These are phyloP conservation scores for Cyphellophora attinorum DNA, from an alignment of 2,329 filamentous ascomycete genomes.

Conservation along the genomic window DNA sequence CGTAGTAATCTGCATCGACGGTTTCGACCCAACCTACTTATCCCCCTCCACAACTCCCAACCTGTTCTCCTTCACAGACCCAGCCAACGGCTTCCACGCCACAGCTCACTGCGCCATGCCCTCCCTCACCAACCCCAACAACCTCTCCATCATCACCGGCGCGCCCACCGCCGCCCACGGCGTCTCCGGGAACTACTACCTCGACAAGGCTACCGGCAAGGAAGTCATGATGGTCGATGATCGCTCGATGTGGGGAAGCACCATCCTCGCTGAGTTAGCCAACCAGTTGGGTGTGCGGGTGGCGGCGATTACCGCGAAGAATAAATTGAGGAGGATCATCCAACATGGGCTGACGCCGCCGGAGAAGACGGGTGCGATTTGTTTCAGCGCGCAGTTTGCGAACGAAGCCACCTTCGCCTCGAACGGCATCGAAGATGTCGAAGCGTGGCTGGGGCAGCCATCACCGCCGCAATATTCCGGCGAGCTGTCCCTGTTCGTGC, in stretches of 20 bases:
- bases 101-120: conserved; percentile 33
- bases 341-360: conserved; percentile 23
- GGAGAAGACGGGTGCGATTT: conserved; percentile 25
- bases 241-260: conserved; percentile 30
- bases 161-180: conserved; percentile 30
- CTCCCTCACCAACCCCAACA: conserved; percentile 37
- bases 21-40: conserved; percentile 35
- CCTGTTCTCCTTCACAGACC: conserved; percentile 22
- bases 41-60: conserved; percentile 26
- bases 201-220: conserved; percentile 29
- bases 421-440: conserved; percentile 27
- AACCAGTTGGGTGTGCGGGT: conserved; percentile 29
- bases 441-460: conserved; percentile 27
- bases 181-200: conserved; percentile 35
- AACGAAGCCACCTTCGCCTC: conserved; percentile 22
- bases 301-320: conserved; percentile 35
- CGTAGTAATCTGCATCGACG: conserved; percentile 34
- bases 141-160: conserved; percentile 36
- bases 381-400: conserved; percentile 30
- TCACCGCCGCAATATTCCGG: conserved; percentile 33
- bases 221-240: conserved; percentile 35
- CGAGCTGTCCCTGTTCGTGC: conserved; percentile 34
- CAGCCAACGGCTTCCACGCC: conserved; percentile 29
- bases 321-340: conserved; percentile 35
- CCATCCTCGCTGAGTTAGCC: conserved; percentile 32